Evolutionary conservation across 768 basidiomycete species (phyloP), one percentile per base, ranked within the genome.

Genomic region (Pisolithus sp.): DNA sequence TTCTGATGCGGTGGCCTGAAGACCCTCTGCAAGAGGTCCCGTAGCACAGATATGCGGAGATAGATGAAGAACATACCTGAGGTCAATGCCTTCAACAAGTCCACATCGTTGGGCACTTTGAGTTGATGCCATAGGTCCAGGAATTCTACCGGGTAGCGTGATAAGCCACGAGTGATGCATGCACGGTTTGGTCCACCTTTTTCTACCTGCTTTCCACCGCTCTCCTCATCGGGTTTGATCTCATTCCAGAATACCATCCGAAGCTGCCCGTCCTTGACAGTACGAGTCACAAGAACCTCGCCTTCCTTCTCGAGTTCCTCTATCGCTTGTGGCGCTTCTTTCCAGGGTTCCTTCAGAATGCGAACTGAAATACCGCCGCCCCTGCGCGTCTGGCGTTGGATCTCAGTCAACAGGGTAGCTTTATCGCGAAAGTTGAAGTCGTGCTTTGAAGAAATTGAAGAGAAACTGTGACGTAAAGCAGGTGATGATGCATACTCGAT

Each of bases 231-330:
- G 1, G 85, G 82, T 61, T 88, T 87, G 53, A 92, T 79, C 67
- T 93, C 90, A 57, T 93, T 93, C 85, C 86, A 93, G 59, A 91
- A 92, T 1, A 91, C 90, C 81, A 88, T 86, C 48, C 84, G 78
- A 62, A 88, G 70, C 57, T 89, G 85, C 0, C 86, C 86, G 59
- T 93, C 90, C 63, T 91, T 93, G 45, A 79, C 71, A 0, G 89
- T 89, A 42, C 92, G 77, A 17, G 88, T 93, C n/a, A 92, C 87
- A 38, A 93, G 76, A 1, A 93, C 89, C 51, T 92, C 87, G 0
- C 90, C 91, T 59, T 89, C 86, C 62, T 86, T 80, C 65, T 92
- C 90, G n/a, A 94, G 75, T 66, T 93, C 89, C 62, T 93, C 89
- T 41, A 94, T 84, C 0, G 87, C 89, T 41, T 76, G 71, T 1